Evolutionary conservation across 148 eudicot genomes (phyloP), one percentile per base, ranked within the genome.

Genomic region (Vaccinium corymbosum): DNA sequence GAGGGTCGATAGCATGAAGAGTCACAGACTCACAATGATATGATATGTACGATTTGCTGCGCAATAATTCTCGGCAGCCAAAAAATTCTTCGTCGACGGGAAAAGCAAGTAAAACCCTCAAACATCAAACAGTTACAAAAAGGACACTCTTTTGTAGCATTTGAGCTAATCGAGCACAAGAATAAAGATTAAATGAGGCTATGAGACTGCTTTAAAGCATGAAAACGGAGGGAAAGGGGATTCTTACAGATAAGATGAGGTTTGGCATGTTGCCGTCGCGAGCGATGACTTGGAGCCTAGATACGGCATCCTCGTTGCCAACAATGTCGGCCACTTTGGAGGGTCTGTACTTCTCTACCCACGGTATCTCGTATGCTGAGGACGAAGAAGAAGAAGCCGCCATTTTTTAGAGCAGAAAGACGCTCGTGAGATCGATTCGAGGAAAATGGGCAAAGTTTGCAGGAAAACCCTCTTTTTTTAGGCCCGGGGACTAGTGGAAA

Each of bases 191-290:
- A 42, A 42, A 42, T 42, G 46, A 42, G 68, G 27, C 22, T 15
- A 56, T 42, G 46, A 42, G 46, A 42, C 46, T 42, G 46, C 46
- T 12, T 77, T 22, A 52, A 0, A 77, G n/a, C 55, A 35, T 14
- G 29, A 62, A 17, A 5, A 16, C 16, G 38, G 16, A 35, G 6
- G 62, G 52, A 14, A 7, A 35, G 19, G 13, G 78, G 72, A 2
- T 14, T 13, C 85, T 74, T 87, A 94, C 98, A 9, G 97, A 84
- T 74, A 95, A 85, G 77, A 95, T 94, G 87, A 96, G 93, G 66
- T 96, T 96, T 17, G 98, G 99, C 97, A 96, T 91, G 93, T 96
- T 96, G 86, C 98, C 99, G 80, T 93, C 97, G 38, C 94, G 94
- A 53, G 99, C 98, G 83, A 96, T 96, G 89, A 96, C 97, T 88